These are phyloP conservation scores for Eucalyptus microcorys DNA, from an alignment of 345 rosid genomes.

Conservation along the genomic window DNA sequence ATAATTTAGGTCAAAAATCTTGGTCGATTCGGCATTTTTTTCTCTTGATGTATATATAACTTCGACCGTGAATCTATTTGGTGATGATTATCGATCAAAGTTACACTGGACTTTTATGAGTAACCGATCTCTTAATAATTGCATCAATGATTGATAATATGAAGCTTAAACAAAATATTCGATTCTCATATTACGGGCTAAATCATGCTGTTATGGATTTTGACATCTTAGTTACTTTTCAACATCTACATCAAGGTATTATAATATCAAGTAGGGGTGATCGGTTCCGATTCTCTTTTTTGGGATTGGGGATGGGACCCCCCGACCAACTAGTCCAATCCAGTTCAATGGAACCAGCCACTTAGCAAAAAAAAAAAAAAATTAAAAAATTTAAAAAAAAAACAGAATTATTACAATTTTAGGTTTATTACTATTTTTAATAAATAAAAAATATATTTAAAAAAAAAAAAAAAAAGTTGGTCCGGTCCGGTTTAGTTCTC, in stretches of 20 bases:
- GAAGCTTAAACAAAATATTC: background rate
- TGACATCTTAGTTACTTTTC: background rate
- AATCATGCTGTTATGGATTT: background rate
- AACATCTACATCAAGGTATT: background rate
- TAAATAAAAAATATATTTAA: too few species aligned
- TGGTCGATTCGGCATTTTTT: background rate
- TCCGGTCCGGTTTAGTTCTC: accelerated
- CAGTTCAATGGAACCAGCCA: accelerated
- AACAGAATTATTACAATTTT: too few species aligned
- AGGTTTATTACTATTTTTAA: too few species aligned
- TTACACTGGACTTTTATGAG: background rate
- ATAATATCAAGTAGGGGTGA: background rate
- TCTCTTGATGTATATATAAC: background rate
- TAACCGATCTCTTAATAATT: background rate
- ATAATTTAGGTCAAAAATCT: background rate
- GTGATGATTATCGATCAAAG: background rate
- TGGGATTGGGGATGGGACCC: accelerated
- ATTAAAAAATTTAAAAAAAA: too few species aligned
- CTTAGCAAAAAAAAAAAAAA: too few species aligned
- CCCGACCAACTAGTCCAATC: accelerated
- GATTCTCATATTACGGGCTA: background rate
- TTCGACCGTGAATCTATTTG: background rate
- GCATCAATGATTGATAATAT: background rate
- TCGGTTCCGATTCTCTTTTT: too few species aligned
- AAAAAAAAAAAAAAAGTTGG: too few species aligned